Evolutionary conservation across 176 grass and related monocot genomes (phyloP).

Genomic region (Poa annua): DNA sequence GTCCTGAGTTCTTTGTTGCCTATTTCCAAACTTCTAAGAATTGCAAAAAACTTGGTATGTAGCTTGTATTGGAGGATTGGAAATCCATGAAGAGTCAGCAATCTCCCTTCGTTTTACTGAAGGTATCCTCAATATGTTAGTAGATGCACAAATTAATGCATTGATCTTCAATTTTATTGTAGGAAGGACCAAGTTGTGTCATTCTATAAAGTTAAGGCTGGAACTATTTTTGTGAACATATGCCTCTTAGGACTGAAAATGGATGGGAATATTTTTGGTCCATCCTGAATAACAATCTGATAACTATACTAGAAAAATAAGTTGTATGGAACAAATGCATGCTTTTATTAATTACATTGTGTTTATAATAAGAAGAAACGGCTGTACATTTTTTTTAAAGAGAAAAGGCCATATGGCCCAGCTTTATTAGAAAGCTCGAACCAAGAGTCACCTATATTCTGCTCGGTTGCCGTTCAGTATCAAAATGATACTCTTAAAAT

Average conservation of each 20-base stretch:
- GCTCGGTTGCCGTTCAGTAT: not conserved
- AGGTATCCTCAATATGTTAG: not conserved
- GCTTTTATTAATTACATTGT: not conserved
- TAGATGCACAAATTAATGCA: not conserved
- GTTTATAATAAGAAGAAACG: not conserved
- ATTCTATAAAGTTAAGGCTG: not conserved
- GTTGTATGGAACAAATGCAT: not conserved
- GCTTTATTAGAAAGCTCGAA: too few species aligned
- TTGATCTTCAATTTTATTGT: not conserved
- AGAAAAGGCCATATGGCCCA: too few species aligned
- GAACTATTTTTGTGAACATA: not conserved
- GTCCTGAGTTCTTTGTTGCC: not conserved
- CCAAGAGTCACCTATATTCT: too few species aligned
- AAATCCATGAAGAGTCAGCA: not conserved
- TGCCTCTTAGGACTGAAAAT: not conserved
- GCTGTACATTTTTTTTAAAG: not conserved
- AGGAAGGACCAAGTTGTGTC: not conserved
- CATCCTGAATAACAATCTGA: conserved; percentile 24
- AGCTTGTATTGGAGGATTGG: not conserved
- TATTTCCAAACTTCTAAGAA: not conserved
- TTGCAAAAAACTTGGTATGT: not conserved
- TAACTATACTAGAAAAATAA: not conserved
- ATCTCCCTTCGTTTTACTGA: not conserved
- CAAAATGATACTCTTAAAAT: not conserved
- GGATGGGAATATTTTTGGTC: conserved; percentile 5